A percentile compares a stretch with the other conserved stretches of the same genome.
Evolutionary conservation across 345 rosid genomes (phyloP).

Genomic region (Syzygium grande): DNA sequence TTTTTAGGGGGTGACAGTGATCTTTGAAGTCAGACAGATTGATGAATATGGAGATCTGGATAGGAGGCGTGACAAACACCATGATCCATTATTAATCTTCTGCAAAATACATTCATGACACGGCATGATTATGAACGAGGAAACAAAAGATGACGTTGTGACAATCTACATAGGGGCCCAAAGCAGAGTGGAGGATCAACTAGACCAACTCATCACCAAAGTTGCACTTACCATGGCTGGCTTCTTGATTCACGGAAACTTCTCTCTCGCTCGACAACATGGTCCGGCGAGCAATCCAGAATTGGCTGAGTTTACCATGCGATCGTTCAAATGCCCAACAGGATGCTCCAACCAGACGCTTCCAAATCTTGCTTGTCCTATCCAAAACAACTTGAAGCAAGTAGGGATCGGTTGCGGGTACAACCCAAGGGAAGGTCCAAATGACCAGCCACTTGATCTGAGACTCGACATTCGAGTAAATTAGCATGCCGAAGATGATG

Average conservation of each 20-base stretch:
- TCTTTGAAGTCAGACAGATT: neutral
- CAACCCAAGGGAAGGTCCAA: neutral
- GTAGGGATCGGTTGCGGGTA: neutral
- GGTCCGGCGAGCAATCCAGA: neutral
- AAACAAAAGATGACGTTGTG: neutral
- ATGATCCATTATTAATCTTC: accelerated
- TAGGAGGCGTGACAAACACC: neutral
- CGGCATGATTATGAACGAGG: neutral
- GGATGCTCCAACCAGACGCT: neutral
- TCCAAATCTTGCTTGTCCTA: neutral
- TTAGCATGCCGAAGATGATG: neutral
- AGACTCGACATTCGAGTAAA: neutral
- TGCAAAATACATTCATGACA: neutral
- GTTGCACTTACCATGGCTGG: neutral
- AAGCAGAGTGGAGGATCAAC: neutral
- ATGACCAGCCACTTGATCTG: neutral
- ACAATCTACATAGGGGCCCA: neutral
- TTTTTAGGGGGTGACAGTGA: accelerated
- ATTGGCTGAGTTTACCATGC: neutral
- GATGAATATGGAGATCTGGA: neutral
- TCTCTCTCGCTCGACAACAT: neutral
- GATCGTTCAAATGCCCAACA: neutral
- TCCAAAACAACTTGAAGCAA: neutral
- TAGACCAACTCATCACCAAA: neutral
- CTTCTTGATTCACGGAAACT: accelerated